These are phyloP conservation scores for Thelephora terrestris DNA, from an alignment of 1,284 basidiomycete species.

Conservation along the genomic window DNA sequence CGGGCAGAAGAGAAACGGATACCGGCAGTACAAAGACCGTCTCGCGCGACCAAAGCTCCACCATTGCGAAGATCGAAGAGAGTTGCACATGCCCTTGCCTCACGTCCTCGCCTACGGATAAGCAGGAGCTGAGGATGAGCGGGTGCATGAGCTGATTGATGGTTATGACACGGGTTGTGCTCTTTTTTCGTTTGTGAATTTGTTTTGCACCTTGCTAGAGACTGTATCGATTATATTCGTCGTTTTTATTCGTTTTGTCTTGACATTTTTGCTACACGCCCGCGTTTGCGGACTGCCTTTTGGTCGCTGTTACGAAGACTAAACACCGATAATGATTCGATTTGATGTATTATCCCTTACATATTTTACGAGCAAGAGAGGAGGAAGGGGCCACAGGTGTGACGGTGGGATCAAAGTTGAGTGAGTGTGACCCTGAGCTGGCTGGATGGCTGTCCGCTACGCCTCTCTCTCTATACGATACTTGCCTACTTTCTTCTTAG, in stretches of 20 bases:
- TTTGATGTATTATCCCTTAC: too few relatives aligned
- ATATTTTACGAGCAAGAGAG: too few relatives aligned
- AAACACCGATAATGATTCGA: too few relatives aligned
- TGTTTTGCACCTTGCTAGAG: background rate
- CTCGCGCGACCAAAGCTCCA: conserved; percentile 7
- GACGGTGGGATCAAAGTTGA: too few relatives aligned
- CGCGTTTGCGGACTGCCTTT: too few relatives aligned
- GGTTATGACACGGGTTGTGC: background rate
- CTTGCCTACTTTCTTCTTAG: too few relatives aligned
- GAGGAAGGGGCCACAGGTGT: too few relatives aligned
- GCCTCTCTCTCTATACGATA: too few relatives aligned
- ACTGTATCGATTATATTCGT: conserved; percentile 1
- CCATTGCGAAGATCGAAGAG: conserved; percentile 54
- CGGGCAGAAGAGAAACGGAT: conserved; percentile 21
- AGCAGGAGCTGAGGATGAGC: conserved; percentile 16
- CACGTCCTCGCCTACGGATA: conserved; percentile 31
- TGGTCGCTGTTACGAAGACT: too few relatives aligned
- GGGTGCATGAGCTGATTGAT: background rate
- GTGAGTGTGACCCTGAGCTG: too few relatives aligned
- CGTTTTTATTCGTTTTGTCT: background rate
- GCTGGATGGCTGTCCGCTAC: too few relatives aligned
- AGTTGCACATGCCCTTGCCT: conserved; percentile 46
- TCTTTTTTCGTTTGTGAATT: background rate
- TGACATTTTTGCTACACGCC: too few relatives aligned
- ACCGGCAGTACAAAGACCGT: conserved; percentile 10